These are phyloP conservation scores for Podospora tetraspora DNA, from an alignment of 495 filamentous ascomycete species.

Conservation along the genomic window DNA sequence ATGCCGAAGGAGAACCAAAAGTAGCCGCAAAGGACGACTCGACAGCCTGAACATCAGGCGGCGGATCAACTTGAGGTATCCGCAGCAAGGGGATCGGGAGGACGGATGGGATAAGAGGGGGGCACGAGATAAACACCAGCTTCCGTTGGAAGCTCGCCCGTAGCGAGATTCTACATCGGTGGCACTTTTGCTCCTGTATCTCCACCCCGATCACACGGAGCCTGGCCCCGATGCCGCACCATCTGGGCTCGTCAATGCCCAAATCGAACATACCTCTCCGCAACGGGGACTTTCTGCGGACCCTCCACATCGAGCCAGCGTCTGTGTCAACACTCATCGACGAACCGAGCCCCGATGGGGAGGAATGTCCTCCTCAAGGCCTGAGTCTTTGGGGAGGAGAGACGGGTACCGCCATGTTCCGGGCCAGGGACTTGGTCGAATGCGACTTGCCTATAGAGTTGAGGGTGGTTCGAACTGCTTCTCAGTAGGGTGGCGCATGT, in stretches of 20 bases:
- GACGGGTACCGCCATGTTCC: not conserved
- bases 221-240: not conserved
- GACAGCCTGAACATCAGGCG: not conserved
- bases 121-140: not conserved
- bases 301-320: too few species aligned
- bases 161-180: not conserved
- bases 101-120: too few species aligned
- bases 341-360: not conserved
- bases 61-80: not conserved
- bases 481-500: not conserved
- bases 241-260: not conserved
- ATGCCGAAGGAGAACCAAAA: constrained; percentile 52
- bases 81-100: not conserved
- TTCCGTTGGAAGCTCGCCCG: not conserved
- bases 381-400: not conserved
- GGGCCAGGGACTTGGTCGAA: not conserved
- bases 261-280: too few species aligned
- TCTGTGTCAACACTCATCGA: not conserved
- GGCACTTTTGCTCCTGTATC: not conserved
- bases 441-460: not conserved
- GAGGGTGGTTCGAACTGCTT: not conserved
- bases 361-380: not conserved
- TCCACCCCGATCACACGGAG: not conserved
- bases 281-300: too few species aligned
- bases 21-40: constrained; percentile 2